These are phyloP conservation scores for Paulownia fortunei DNA, from an alignment of 257 asterid genomes.

Conservation along the genomic window DNA sequence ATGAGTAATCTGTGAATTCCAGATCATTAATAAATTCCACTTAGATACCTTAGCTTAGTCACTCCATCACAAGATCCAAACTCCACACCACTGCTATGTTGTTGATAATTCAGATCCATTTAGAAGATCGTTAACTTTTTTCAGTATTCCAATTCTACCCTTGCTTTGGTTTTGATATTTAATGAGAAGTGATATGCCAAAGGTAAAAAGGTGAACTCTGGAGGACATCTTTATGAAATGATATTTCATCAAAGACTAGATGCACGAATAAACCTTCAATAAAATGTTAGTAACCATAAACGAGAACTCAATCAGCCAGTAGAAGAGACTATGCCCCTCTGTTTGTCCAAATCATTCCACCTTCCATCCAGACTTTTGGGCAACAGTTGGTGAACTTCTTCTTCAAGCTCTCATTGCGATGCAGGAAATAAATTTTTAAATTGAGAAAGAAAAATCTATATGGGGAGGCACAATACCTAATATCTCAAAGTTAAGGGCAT, in stretches of 20 bases:
- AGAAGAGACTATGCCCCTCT: constrained; percentile 6
- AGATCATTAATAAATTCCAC: neutral
- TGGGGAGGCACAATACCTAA: neutral
- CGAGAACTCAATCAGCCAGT: neutral
- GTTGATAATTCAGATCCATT: neutral
- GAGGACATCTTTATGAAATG: neutral
- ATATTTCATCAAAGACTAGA: neutral
- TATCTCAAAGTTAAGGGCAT: constrained; percentile 20
- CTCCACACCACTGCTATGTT: neutral
- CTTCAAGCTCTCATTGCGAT: neutral
- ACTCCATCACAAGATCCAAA: constrained; percentile 6
- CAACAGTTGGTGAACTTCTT: neutral
- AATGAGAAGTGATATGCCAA: neutral
- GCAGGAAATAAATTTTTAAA: constrained; percentile 8
- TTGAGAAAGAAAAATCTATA: neutral
- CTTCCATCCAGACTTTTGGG: constrained; percentile 12
- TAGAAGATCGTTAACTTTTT: neutral
- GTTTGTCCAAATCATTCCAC: constrained; percentile 12
- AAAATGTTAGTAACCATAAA: neutral
- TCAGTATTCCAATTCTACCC: neutral
- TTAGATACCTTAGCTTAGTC: neutral
- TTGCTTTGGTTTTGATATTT: neutral
- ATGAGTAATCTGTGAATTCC: neutral
- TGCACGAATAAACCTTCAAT: neutral
- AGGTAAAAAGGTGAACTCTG: neutral